These are phyloP conservation scores for Termitomyces sp. DNA, from an alignment of 768 basidiomycete species.

Conservation along the genomic window DNA sequence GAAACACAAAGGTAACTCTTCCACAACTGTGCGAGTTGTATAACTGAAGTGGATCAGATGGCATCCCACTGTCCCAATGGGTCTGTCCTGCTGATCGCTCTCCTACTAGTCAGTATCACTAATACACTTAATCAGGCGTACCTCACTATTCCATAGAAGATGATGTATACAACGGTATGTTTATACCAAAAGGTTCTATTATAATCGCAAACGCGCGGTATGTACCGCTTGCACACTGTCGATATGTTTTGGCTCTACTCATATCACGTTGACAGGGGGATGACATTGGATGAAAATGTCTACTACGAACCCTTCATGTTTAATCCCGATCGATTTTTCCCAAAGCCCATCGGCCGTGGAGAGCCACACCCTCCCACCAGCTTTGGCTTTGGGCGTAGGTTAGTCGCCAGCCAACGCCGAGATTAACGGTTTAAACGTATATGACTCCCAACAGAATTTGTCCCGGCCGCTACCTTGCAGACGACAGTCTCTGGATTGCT, in stretches of 20 bases:
- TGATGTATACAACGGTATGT: conserved; percentile 22
- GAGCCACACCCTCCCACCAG: conserved; percentile 12
- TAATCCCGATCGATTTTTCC: conserved; percentile 14
- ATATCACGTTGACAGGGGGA: conserved; percentile 8
- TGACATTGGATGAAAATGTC: conserved; percentile 14
- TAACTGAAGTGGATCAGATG: conserved; percentile 10
- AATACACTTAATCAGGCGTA: conserved; percentile 9
- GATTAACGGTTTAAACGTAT: neutral
- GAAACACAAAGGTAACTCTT: conserved; percentile 12
- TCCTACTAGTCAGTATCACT: neutral
- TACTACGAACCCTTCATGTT: conserved; percentile 14
- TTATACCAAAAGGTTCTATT: conserved; percentile 21
- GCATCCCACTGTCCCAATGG: conserved; percentile 15
- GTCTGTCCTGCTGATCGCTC: conserved; percentile 7
- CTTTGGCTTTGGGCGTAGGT: conserved; percentile 18
- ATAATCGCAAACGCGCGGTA: conserved; percentile 18
- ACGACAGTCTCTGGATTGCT: conserved; percentile 20
- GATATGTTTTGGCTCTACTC: neutral
- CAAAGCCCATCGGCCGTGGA: conserved; percentile 14
- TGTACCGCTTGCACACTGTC: neutral
- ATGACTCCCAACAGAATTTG: conserved; percentile 15
- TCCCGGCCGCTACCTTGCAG: conserved; percentile 27
- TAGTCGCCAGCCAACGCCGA: neutral
- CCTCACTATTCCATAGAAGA: conserved; percentile 18
- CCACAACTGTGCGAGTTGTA: neutral